Evolutionary conservation across 2,329 filamentous ascomycete genomes (phyloP).

Genomic region (Xylariomycetidae sp.): DNA sequence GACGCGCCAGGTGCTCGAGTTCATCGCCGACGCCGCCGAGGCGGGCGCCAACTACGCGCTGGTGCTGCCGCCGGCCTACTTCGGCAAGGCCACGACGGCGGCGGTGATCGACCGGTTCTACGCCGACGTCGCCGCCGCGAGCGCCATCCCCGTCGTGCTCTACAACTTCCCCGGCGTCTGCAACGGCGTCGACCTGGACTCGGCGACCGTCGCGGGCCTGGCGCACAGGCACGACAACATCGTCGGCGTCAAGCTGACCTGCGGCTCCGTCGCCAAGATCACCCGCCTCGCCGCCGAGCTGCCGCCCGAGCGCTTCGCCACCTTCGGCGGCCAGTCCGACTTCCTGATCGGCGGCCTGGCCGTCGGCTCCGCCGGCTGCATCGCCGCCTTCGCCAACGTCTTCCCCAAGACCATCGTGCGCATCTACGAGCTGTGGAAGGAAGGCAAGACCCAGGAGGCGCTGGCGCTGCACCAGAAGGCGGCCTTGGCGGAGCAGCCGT

Average conservation of each 20-base stretch:
- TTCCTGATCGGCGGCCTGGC: constrained; percentile 60
- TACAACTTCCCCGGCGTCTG: constrained; percentile 68
- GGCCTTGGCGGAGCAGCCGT: constrained; percentile 60
- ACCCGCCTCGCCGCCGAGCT: constrained; percentile 50
- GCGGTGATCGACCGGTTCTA: constrained; percentile 57
- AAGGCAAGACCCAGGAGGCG: constrained; percentile 54
- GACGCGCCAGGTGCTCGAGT: constrained; percentile 58
- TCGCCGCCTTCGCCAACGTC: constrained; percentile 60
- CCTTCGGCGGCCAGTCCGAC: constrained; percentile 69
- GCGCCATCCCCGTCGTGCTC: constrained; percentile 54
- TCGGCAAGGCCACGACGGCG: constrained; percentile 56
- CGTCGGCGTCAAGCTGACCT: constrained; percentile 63
- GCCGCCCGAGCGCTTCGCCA: constrained; percentile 53
- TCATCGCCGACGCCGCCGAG: constrained; percentile 51
- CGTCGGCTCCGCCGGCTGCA: constrained; percentile 54
- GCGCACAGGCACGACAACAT: constrained; percentile 47
- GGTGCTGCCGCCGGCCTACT: constrained; percentile 60
- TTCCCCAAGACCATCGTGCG: constrained; percentile 52
- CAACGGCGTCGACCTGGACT: constrained; percentile 65
- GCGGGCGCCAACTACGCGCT: constrained; percentile 60
- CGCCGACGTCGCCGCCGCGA: constrained; percentile 47
- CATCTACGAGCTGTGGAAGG: constrained; percentile 58
- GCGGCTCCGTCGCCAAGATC: constrained; percentile 58
- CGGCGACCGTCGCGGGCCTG: constrained; percentile 52
- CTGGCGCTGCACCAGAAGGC: constrained; percentile 56